Percentiles rank a stretch among this genome's conserved stretches.
phyloP scores from a whole-genome alignment of 768 basidiomycete species.

The Leccinum uliginosum region DNA sequence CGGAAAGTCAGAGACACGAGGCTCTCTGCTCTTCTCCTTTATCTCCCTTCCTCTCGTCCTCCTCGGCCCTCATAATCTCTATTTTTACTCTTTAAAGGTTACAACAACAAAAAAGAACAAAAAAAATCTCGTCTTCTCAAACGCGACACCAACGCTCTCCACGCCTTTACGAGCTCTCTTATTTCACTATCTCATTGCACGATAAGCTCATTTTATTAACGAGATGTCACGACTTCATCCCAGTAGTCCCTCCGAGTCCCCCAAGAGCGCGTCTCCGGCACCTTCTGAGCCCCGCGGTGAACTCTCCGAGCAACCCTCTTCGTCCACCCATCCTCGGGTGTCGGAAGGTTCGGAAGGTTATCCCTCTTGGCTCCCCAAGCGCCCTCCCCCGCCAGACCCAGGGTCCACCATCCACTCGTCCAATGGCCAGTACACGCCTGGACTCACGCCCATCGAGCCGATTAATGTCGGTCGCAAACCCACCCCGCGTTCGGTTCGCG shows the following conservation, averaged over 20 bases:
- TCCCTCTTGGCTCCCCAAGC: constrained; percentile 79
- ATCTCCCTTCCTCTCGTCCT: constrained; percentile 23
- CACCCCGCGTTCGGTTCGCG: constrained; percentile 77
- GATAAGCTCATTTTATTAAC: constrained; percentile 29
- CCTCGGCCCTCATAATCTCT: constrained; percentile 17
- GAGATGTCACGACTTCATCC: constrained; percentile 36
- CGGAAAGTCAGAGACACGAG: constrained; percentile 48
- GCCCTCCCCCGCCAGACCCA: constrained; percentile 74
- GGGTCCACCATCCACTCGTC: constrained; percentile 64
- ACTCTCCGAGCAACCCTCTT: constrained; percentile 32
- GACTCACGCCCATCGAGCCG: constrained; percentile 29
- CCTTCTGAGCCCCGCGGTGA: constrained; percentile 27
- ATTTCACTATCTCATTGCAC: constrained; percentile 28
- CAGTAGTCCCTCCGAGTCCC: constrained; percentile 27
- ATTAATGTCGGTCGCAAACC: constrained; percentile 62
- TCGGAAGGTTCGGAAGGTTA: constrained; percentile 61
- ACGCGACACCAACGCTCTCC: constrained; percentile 33
- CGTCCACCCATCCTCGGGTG: constrained; percentile 30
- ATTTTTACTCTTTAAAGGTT: constrained; percentile 3
- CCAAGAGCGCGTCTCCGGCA: constrained; percentile 25
- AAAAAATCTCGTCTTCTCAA: constrained; percentile 16
- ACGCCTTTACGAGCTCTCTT: constrained; percentile 27
- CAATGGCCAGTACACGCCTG: constrained; percentile 35
- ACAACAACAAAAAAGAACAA: constrained; percentile 11
- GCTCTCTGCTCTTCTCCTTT: constrained; percentile 32